Base-by-base conservation (phyloP, 257 asterid species). In the Parsonsia alboflavescens region DNA sequence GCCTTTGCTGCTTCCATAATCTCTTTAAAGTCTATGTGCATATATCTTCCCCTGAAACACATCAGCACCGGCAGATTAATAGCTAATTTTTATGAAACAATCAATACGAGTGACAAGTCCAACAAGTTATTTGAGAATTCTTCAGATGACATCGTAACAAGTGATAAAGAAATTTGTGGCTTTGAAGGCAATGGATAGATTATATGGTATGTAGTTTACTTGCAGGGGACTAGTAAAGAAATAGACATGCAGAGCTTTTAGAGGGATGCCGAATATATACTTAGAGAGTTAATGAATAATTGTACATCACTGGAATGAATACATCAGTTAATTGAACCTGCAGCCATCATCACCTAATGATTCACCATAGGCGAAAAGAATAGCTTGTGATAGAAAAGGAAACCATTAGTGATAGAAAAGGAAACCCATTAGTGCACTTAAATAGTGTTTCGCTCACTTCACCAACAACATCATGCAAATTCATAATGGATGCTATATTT, bases 1-100 rank as follows among this genome's bases (percentile, higher is more conserved):
- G 76, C 82, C 81, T 87, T 88, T 46, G 98, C 96, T 75, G 96
- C 98, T 81, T 92, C 97, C 89, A 90, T 90, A 56, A 94, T 75
- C 11, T 85, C 86, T 84, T 86, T 83, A 81, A 94, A 94, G 81
- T 94, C 96, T 69, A 89, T 76, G 46, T 89, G 86, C 77, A 77
- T 82, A 68, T 94, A 90, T 77, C 97, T 85, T 76, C 97, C 97
- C 98, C 99, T 94, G 89, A 80, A 85, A 74, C 72, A 74, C 73
- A 42, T 66, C 24, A 36, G 44, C 56, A 46, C 65, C 33, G 11
- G 63, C 76, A 59, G 58, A 73, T 70, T 24, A 71, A 45, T 4
- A 33, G 65, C 68, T 22, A 28, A 46, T 41, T 62, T 62, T 50
- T 41, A 50, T 58, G 12, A 62, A 68, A 39, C 68, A 72, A 21